Percentiles rank a stretch among this genome's conserved stretches.
These are phyloP conservation scores for Withania somnifera DNA, from an alignment of 305 asterid species.

Conservation along the genomic window DNA sequence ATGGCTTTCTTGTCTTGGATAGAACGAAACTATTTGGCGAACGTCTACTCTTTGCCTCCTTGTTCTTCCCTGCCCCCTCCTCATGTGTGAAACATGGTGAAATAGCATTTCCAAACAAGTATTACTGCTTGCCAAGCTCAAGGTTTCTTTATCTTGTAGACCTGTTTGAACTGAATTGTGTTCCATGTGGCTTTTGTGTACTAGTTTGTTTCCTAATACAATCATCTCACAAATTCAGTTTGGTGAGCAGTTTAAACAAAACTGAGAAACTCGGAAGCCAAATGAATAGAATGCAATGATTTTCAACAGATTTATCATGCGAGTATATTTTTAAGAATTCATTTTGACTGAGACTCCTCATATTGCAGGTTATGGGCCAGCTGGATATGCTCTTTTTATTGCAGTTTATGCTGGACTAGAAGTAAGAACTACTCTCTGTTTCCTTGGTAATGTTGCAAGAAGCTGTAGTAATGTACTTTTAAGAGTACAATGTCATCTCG, in stretches of 20 bases:
- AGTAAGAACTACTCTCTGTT: constrained; percentile 28
- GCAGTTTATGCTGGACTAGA: constrained; percentile 90
- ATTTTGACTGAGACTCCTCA: constrained; percentile 6
- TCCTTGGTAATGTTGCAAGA: neutral
- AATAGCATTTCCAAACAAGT: neutral
- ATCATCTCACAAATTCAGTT: neutral
- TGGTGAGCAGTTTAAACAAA: neutral
- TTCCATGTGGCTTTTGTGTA: neutral
- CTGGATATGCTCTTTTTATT: constrained; percentile 88
- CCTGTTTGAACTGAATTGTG: neutral
- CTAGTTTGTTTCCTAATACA: neutral
- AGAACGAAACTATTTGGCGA: neutral
- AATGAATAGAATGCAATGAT: neutral
- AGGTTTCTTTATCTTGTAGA: neutral
- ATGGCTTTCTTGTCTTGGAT: neutral
- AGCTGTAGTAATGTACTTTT: neutral
- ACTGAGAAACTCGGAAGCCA: neutral
- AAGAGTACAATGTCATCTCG: neutral
- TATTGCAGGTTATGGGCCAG: constrained; percentile 72
- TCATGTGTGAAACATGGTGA: too few species aligned
- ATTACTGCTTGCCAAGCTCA: neutral
- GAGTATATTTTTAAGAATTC: neutral
- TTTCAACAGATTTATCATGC: neutral
- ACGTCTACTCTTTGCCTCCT: neutral
- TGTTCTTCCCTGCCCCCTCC: neutral